Conservation (phyloP, 2,329 filamentous ascomycete genomes). For the Phyllosticta ampelicida region DNA sequence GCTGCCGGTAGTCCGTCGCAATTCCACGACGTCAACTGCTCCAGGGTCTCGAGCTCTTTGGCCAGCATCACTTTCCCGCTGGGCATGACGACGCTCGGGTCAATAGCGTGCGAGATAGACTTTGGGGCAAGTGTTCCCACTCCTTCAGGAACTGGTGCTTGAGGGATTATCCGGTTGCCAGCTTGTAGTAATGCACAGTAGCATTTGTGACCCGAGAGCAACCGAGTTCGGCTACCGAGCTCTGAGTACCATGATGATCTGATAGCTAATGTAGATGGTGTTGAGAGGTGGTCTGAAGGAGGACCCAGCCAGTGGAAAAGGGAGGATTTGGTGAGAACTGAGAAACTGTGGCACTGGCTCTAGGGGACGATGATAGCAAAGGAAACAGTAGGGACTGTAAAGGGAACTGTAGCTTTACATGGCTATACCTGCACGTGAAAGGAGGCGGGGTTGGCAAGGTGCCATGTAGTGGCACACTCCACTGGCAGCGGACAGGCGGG, state of each 20-base stretch:
- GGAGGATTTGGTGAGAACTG: not conserved
- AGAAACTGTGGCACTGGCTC: not conserved
- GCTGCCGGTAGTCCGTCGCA: not conserved
- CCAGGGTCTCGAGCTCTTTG: too few relatives aligned
- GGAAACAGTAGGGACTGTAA: not conserved
- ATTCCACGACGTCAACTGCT: too few relatives aligned
- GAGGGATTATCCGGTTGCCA: not conserved
- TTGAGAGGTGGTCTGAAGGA: too few relatives aligned
- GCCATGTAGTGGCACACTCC: not conserved
- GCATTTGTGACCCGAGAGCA: not conserved
- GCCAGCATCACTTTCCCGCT: too few relatives aligned
- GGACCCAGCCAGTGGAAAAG: too few relatives aligned
- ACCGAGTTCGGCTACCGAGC: not conserved
- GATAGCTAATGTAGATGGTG: too few relatives aligned
- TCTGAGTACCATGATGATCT: not conserved
- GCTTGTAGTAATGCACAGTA: not conserved
- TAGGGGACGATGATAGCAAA: not conserved
- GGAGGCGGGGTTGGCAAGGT: not conserved
- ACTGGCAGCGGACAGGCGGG: constrained; percentile 11
- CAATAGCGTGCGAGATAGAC: not conserved
- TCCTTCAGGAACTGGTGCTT: not conserved
- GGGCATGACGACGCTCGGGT: not conserved
- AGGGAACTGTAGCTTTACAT: too few relatives aligned
- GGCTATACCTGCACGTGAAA: not conserved
- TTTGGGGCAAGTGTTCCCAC: not conserved